Evolutionary conservation across 1,139 yeast species (phyloP), one percentile per base, ranked within the genome.

Genomic region (Candida gigantensis): DNA sequence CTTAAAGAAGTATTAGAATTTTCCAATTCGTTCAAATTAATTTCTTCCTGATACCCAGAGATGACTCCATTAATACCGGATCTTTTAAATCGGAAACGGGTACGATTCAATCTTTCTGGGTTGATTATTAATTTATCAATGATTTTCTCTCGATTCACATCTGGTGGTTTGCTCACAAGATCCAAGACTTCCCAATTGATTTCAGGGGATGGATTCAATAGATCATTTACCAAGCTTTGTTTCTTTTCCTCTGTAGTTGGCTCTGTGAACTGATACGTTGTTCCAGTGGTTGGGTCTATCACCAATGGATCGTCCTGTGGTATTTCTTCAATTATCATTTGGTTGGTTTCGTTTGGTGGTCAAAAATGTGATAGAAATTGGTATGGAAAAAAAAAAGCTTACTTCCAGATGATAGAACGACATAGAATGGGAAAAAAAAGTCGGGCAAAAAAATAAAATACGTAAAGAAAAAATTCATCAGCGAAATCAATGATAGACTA

Each of bases 31-130:
- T 77, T 66, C 2, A 79, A 61, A 33, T 75, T 76, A 20, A 72
- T 57, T 36, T 69, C 74, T 57, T 90, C 96, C 34, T 74, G 70
- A 47, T 79, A 82, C 1, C 79, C 74, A 1, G 66, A 64, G 11
- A 92, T 80, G 8, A 62, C 53, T 7, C 97, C 97, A 4, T 74
- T 72, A 5, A 94, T 72, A 1, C 98, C 98, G 10, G 69, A 60
- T 50, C 98, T 66, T 46, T 77, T 78, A 55, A 81, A 79, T 36
- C 85, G 64, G 40, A 77, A 72, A 0, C 75, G 59, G 0, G 88
- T 77, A 46, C 87, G 65, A 15, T 72, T 69, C 12, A 79, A 63
- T 3, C 77, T 62, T 9, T 67, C 60, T 0, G 94, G 90, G 3
- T 68, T 45, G 12, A 64, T 58, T 20, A 82, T 54, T 40, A 84